A percentile compares a stretch with the other conserved stretches of the same genome.
Evolutionary conservation across 805 yeast species (phyloP).

Genomic region (Candida argentea): DNA sequence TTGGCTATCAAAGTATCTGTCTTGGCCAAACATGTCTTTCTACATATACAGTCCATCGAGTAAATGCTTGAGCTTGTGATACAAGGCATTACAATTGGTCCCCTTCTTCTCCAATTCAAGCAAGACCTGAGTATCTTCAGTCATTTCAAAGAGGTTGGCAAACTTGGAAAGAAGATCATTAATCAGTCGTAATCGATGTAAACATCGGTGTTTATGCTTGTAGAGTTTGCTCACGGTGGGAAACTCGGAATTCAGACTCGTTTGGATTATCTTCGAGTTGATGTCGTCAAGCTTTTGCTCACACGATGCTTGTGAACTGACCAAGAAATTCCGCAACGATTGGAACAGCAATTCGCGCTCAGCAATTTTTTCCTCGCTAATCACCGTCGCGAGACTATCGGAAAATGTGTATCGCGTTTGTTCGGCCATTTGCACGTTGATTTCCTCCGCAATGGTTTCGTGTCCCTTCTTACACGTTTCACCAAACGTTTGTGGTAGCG

Average conservation of each 20-base stretch:
- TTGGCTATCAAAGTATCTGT: constrained; percentile 1
- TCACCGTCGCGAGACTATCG: neutral
- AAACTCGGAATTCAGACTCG: constrained; percentile 2
- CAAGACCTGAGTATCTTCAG: constrained; percentile 6
- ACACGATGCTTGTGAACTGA: constrained; percentile 5
- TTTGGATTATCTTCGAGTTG: constrained; percentile 5
- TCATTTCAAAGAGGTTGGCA: constrained; percentile 7
- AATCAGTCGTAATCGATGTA: constrained; percentile 8
- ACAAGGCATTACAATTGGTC: constrained; percentile 1
- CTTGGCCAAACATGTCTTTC: neutral
- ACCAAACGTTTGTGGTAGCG: neutral
- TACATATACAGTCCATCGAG: constrained; percentile 6
- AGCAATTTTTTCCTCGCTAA: constrained; percentile 1
- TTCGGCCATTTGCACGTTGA: too few species aligned
- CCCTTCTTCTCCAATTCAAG: constrained; percentile 1
- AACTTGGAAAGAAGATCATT: constrained; percentile 7
- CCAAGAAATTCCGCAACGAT: constrained; percentile 7
- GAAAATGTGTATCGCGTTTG: too few species aligned
- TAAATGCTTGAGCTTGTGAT: constrained; percentile 5
- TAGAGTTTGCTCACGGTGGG: constrained; percentile 5
- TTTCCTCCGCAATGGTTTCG: constrained; percentile 1
- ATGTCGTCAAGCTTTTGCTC: constrained; percentile 5
- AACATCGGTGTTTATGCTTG: constrained; percentile 6
- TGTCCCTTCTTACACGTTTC: neutral
- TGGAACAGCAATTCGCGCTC: constrained; percentile 5